Conservation (phyloP, 106 monocot species). For the Alisma plantagoaquatica region DNA sequence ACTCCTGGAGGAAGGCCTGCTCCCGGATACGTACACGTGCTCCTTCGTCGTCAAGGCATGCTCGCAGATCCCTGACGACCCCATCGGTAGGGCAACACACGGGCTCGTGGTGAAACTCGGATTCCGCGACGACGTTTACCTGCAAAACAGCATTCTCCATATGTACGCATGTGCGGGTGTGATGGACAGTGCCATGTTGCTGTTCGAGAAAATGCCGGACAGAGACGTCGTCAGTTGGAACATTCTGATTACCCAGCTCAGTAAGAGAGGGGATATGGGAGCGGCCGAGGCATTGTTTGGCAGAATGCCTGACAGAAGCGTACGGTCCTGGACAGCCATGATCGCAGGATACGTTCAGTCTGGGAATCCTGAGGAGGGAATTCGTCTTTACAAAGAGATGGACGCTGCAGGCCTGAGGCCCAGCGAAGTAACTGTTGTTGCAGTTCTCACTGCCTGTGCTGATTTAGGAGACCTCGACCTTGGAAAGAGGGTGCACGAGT, state of each 20-base stretch:
- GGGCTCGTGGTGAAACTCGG: conserved; percentile 37
- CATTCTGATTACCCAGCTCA: conserved; percentile 35
- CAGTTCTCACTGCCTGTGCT: conserved; percentile 42
- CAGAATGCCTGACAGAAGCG: conserved; percentile 37
- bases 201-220: conserved; percentile 47
- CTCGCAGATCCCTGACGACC: conserved; percentile 6
- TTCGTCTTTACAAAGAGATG: conserved; percentile 38
- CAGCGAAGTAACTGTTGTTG: conserved; percentile 47
- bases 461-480: conserved; percentile 39
- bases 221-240: conserved; percentile 56
- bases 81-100: conserved; percentile 26
- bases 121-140: conserved; percentile 27
- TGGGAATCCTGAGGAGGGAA: conserved; percentile 27
- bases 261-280: conserved; percentile 32
- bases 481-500: conserved; percentile 37
- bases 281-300: conserved; percentile 32
- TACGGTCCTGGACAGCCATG: conserved; percentile 54
- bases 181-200: conserved; percentile 8
- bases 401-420: conserved; percentile 26
- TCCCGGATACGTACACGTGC: conserved; percentile 38
- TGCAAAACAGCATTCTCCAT: conserved; percentile 37
- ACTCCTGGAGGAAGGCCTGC: conserved; percentile 20
- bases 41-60: conserved; percentile 55
- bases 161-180: conserved; percentile 29
- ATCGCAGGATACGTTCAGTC: conserved; percentile 54